Conservation (phyloP, 2,329 filamentous ascomycete species). For the Pseudogymnoascus sp. region DNA sequence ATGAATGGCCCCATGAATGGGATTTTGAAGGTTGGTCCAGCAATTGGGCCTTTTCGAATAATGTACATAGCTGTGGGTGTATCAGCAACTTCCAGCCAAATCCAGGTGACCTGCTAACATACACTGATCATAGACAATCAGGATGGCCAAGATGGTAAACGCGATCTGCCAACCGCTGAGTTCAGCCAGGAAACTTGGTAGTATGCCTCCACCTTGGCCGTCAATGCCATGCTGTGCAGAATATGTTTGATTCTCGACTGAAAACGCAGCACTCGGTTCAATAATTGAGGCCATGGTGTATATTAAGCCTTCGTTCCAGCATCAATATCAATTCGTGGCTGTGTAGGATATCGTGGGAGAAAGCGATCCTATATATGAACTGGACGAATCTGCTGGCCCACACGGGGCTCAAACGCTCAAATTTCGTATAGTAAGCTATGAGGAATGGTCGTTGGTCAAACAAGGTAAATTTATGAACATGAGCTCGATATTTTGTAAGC, state of each 20-base stretch:
- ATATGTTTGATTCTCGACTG: background rate
- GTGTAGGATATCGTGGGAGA: background rate
- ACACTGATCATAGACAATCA: constrained; percentile 36
- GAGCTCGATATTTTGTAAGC: background rate
- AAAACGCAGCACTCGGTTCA: background rate
- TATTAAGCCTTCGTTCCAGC: background rate
- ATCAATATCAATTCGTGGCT: background rate
- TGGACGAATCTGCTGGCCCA: background rate
- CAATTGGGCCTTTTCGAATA: constrained; percentile 51
- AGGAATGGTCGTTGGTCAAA: background rate
- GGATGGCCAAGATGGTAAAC: constrained; percentile 27
- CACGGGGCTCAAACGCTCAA: background rate
- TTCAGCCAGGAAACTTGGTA: background rate
- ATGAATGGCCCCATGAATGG: constrained; percentile 70
- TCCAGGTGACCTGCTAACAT: background rate
- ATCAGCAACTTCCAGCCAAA: background rate
- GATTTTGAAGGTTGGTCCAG: constrained; percentile 56
- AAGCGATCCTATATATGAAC: background rate
- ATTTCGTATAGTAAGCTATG: background rate
- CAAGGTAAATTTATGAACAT: background rate
- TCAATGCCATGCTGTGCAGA: background rate
- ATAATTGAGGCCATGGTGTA: background rate
- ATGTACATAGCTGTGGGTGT: constrained; percentile 47
- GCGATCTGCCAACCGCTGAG: constrained; percentile 26
- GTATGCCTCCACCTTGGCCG: background rate